Evolutionary conservation across 345 rosid genomes (phyloP).

Genomic region (Pistacia vera): DNA sequence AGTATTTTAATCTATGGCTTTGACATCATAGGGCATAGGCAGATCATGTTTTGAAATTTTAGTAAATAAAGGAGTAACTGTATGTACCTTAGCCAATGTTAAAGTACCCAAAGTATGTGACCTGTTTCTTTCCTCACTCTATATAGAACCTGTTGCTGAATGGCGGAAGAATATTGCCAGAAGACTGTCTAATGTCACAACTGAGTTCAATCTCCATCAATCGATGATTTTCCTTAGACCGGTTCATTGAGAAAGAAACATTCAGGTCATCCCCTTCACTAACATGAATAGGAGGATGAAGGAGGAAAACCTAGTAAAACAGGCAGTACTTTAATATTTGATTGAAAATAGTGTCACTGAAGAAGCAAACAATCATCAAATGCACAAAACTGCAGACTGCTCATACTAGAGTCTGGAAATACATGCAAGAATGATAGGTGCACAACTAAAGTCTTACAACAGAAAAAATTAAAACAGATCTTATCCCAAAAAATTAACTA

Average conservation of each 20-base stretch:
- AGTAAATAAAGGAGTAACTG: conserved; percentile 4
- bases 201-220: conserved; percentile 82
- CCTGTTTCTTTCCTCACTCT: conserved; percentile 56
- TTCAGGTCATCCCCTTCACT: conserved; percentile 60
- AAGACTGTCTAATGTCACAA: conserved; percentile 57
- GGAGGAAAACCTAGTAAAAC: conserved; percentile 67
- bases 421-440: not conserved
- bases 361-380: not conserved
- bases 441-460: not conserved
- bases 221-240: conserved; percentile 85
- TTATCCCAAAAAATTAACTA: not conserved
- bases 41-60: not conserved
- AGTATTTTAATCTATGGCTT: not conserved
- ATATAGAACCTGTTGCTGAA: conserved; percentile 60
- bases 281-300: conserved; percentile 49
- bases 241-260: conserved; percentile 72
- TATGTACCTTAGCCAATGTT: conserved; percentile 17
- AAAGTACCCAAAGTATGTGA: not conserved
- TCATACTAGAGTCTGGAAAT: not conserved
- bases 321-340: conserved; percentile 11
- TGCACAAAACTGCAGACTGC: not conserved
- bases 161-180: conserved; percentile 52
- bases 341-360: not conserved
- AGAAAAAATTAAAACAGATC: not conserved
- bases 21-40: not conserved